phyloP scores from a whole-genome alignment of 2,329 filamentous ascomycete species.

The Claviceps quebecensis region DNA sequence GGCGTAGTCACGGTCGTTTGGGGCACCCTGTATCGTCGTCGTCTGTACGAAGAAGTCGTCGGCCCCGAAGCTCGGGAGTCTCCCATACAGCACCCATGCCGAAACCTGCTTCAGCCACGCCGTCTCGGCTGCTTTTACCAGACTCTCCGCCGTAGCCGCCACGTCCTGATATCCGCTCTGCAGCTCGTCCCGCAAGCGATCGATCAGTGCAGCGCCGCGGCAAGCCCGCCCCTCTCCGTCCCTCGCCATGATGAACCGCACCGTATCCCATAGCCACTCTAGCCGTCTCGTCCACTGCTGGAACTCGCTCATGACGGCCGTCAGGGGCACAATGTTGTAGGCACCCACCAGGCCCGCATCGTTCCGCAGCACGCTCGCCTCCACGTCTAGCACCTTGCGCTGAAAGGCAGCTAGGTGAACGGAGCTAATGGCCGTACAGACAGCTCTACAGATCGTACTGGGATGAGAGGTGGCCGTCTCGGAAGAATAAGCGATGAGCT shows the following conservation, averaged over 20 bases:
- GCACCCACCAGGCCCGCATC: constrained; percentile 75
- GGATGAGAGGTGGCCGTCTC: constrained; percentile 56
- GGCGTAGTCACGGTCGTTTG: constrained; percentile 48
- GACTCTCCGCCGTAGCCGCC: constrained; percentile 56
- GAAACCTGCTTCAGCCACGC: constrained; percentile 86
- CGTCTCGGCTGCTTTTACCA: constrained; percentile 68
- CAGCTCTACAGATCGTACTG: constrained; percentile 76
- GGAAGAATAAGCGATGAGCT: constrained; percentile 52
- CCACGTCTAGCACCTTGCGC: constrained; percentile 70
- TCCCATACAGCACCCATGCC: constrained; percentile 82
- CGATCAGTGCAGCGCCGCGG: constrained; percentile 60
- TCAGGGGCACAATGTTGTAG: constrained; percentile 85
- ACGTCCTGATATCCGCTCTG: constrained; percentile 85
- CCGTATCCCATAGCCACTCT: constrained; percentile 71
- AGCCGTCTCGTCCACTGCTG: constrained; percentile 73
- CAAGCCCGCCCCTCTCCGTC: constrained; percentile 28
- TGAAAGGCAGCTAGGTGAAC: constrained; percentile 71
- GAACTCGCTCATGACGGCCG: constrained; percentile 71
- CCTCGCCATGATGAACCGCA: constrained; percentile 48
- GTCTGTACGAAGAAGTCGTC: constrained; percentile 77
- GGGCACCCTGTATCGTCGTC: constrained; percentile 26
- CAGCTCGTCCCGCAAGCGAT: constrained; percentile 59
- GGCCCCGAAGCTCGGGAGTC: constrained; percentile 60
- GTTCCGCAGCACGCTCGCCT: constrained; percentile 59
- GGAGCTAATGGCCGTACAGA: constrained; percentile 62